Base-by-base conservation (phyloP, 176 grass and related monocot genomes). In the Triticum dicoccoides region DNA sequence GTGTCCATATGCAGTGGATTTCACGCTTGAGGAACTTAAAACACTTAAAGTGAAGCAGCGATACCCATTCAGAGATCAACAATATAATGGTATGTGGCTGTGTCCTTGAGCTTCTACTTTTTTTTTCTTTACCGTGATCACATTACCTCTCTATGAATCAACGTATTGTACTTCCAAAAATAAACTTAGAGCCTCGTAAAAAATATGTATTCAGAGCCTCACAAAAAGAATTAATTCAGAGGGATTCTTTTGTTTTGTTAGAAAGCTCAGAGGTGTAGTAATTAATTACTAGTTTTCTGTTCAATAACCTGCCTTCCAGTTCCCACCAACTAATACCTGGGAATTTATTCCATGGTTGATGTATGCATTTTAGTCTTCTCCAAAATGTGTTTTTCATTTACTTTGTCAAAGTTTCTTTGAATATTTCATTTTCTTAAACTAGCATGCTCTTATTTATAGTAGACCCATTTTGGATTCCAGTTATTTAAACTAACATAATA, bases 21-120 rank as follows among this genome's bases (percentile, higher is more conserved):
- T 95, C 82, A 95, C 93, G 72, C 73, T 92, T 12, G 81, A 92
- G 83, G 93, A 95, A 78, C 93, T 95, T 78, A 90, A 95, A 88
- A 90, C 90, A 38, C 87, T 95, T 65, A 95, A 78, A 81, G 52
- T 95, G 68, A 92, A 95, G 67, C 93, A 95, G 88, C 59, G 93
- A 47, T 95, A 90, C 89, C 5, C 67, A 11, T 95, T 95, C 78
- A 90, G 93, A 88, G 93, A 95, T 83, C 93, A 95, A 78, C 85
- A 92, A 80, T 92, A 95, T 79, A 95, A 92, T 80, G 87, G 93
- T 89, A 89, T 77, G 78, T 61, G 21, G 18, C 5, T 51, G n/a
- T 39, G 4, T 73, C 38, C 73, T 85, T 42, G 25, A 84, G 18
- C 17, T 59, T 69, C 72, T 67, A 41, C 12, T 84, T 65, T 84